Evolutionary conservation across 805 yeast genomes (phyloP).

Genomic region (Pichia phayaonensis): DNA sequence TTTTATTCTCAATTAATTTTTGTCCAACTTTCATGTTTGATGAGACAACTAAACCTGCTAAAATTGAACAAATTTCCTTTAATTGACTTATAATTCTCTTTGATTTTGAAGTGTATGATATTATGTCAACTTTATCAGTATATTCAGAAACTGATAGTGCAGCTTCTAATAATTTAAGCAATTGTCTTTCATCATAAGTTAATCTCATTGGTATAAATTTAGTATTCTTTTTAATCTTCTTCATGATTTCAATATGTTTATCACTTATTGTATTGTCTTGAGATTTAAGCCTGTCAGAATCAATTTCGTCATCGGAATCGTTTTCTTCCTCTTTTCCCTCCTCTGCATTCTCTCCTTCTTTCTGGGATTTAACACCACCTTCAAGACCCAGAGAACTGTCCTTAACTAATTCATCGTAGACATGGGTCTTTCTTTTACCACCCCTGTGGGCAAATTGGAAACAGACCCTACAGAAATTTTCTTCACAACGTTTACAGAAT

Average conservation of each 20-base stretch:
- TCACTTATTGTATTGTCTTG: slow-evolving; percentile 1
- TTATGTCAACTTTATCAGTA: slow-evolving; percentile 69
- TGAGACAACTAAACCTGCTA: slow-evolving; percentile 74
- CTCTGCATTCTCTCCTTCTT: slow-evolving; percentile 2
- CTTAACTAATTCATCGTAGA: slow-evolving; percentile 21
- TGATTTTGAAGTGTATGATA: slow-evolving; percentile 58
- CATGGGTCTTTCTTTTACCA: slow-evolving; percentile 50
- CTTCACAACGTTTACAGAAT: slow-evolving; percentile 56
- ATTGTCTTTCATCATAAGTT: slow-evolving; percentile 59
- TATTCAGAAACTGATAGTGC: slow-evolving; percentile 74
- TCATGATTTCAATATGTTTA: slow-evolving; percentile 20
- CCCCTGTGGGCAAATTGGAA: slow-evolving; percentile 61
- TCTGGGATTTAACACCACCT: slow-evolving; percentile 1
- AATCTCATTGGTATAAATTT: slow-evolving; percentile 63
- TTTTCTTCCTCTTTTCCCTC: slow-evolving; percentile 12
- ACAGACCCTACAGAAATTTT: slow-evolving; percentile 63
- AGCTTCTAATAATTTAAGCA: slow-evolving; percentile 61
- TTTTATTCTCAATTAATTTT: slow-evolving; percentile 53
- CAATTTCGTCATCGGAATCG: slow-evolving; percentile 7
- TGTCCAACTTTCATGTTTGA: slow-evolving; percentile 67
- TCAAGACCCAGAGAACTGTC: slow-evolving; percentile 1
- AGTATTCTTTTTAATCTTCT: slow-evolving; percentile 36
- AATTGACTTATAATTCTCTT: slow-evolving; percentile 66
- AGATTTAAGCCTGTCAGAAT: neutral
- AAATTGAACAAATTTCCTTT: slow-evolving; percentile 68